Conservation (phyloP, 306 rosid species). For the Citrullus amarus region DNA sequence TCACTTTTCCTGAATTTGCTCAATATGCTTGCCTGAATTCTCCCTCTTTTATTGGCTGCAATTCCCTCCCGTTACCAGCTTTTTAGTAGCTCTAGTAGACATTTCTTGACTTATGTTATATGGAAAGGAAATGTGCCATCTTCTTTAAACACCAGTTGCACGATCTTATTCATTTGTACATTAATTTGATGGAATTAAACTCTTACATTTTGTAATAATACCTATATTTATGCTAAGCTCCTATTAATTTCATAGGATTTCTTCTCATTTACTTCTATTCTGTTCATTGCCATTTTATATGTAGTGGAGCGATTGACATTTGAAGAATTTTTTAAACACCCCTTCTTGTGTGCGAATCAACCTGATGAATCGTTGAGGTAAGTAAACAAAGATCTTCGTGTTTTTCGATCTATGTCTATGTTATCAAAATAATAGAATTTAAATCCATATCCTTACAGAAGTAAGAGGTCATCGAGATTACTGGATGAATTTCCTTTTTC, state of each 20-base stretch:
- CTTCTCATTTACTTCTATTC: not conserved
- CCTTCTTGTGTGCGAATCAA: slow-evolving; percentile 46
- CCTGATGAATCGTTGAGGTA: slow-evolving; percentile 55
- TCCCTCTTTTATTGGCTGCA: not conserved
- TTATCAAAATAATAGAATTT: slow-evolving; percentile 12
- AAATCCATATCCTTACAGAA: slow-evolving; percentile 27
- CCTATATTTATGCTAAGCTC: not conserved
- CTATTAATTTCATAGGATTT: not conserved
- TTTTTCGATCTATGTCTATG: slow-evolving; percentile 10
- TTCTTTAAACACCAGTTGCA: not conserved
- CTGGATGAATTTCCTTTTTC: slow-evolving; percentile 38
- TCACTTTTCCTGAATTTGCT: not conserved
- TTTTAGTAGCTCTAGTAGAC: not conserved
- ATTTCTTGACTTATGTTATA: not conserved
- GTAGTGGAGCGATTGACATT: slow-evolving; percentile 91
- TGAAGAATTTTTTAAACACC: slow-evolving; percentile 88
- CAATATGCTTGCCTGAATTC: not conserved
- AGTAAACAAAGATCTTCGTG: slow-evolving; percentile 6
- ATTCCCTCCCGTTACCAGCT: not conserved
- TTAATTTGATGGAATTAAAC: not conserved
- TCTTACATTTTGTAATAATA: not conserved
- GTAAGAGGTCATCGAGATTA: slow-evolving; percentile 39
- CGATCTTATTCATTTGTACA: not conserved
- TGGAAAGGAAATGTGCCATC: not conserved
- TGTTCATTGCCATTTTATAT: slow-evolving; percentile 20